phyloP scores from a whole-genome alignment of 169 alveolate species.

The Plasmodium malariae region DNA sequence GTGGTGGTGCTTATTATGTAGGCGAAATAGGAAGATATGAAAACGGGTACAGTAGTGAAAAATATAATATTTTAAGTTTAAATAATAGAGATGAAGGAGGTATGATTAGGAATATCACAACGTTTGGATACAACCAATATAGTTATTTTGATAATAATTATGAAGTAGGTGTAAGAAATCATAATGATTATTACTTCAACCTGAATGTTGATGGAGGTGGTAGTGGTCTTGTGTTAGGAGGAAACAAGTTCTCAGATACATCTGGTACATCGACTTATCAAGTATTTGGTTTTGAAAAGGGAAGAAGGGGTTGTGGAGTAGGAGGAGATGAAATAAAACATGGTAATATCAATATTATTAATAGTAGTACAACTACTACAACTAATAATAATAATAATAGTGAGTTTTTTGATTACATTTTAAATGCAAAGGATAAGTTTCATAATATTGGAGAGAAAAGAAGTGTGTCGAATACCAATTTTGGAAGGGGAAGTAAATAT shows the following conservation, averaged over 20 bases:
- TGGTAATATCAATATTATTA: no score
- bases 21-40: no score
- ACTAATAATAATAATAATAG: no score
- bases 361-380: background rate
- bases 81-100: no score
- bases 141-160: no score
- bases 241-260: background rate
- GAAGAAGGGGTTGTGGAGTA: constrained; percentile 29
- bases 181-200: no score
- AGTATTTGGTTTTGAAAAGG: constrained; percentile 42
- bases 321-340: constrained; percentile 9
- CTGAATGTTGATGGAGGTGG: no score
- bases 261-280: background rate
- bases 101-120: no score
- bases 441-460: constrained; percentile 48
- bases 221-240: background rate
- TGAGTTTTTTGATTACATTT: constrained; percentile 55
- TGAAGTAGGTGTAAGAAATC: no score
- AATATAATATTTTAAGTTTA: no score
- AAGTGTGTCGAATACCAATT: constrained; percentile 59
- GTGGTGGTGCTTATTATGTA: no score
- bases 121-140: no score
- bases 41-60: background rate
- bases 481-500: constrained; percentile 47
- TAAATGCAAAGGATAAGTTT: constrained; percentile 16